Evolutionary conservation across 2,329 filamentous ascomycete genomes (phyloP), one percentile per base, ranked within the genome.

Genomic region (Daldinia eschscholtzii): DNA sequence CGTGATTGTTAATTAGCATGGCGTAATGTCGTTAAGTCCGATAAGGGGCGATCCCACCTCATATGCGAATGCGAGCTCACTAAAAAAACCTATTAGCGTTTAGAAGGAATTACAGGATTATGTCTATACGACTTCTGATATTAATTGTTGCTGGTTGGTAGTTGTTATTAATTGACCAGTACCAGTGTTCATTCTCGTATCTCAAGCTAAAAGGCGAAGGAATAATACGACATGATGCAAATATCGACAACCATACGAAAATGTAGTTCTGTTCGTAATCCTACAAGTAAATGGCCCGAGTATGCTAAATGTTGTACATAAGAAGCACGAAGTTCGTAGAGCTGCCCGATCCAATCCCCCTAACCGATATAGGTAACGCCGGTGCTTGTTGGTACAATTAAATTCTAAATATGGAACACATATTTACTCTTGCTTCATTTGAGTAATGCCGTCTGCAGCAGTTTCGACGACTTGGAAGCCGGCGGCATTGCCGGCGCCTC

Each of bases 381-480:
- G 23, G 41, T 63, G 55, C 58, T 65, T 61, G 13, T n/a, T 23
- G 35, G 57, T 57, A 55, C 56, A 63, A 39, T 26, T 20, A 13
- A 13, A 37, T n/a, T 53, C 10, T 39, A 39, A 63, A 58, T 12
- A 3, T 30, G 33, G 6, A 41, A 57, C 55, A 23, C 42, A 39
- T 28, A 39, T 28, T 52, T 64, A 65, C 28, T 65, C 12, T 46
- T 67, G 64, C n/a, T 65, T 72, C 68, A 75, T 75, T 66, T 79
- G 76, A 26, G 73, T 78, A 58, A 89, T 88, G 0, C 86, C 86
- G 55, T 87, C 82, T 0, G 83, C 81, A 1, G 83, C 85, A n/a
- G 93, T 97, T 80, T 95, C 93, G 12, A 98, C 92, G 57, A 94
- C 91, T 76, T 88, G 88, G 77, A 94, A 97, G 0, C 83, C 86